These are phyloP conservation scores for Ustilago loliicola DNA, from an alignment of 1,284 basidiomycete genomes.

Conservation along the genomic window DNA sequence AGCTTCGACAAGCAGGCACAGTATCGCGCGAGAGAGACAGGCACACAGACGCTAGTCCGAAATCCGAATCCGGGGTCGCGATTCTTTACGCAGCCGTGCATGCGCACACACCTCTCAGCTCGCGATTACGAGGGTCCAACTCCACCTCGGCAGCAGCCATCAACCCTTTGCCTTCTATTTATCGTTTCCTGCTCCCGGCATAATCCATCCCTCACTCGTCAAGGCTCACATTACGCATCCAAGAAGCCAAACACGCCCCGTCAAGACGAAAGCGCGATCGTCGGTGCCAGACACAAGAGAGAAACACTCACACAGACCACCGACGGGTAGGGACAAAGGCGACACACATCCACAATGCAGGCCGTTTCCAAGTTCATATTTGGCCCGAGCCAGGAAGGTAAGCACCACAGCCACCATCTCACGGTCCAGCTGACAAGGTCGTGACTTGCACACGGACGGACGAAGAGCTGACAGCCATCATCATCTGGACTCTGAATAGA, in stretches of 20 bases:
- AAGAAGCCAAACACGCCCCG: background rate
- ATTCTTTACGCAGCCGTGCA: conserved; percentile 26
- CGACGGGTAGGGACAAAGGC: background rate
- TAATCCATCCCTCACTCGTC: background rate
- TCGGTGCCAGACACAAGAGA: background rate
- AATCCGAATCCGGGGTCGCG: conserved; percentile 26
- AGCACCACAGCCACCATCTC: conserved; percentile 3
- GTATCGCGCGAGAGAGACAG: conserved; percentile 17
- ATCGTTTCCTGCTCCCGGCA: background rate
- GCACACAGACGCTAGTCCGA: conserved; percentile 13
- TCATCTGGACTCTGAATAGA: conserved; percentile 17
- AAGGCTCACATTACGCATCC: background rate
- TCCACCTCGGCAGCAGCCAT: conserved; percentile 21
- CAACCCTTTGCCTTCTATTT: conserved; percentile 14
- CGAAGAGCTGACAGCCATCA: background rate
- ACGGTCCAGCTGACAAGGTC: background rate
- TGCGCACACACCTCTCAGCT: conserved; percentile 9
- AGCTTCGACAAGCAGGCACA: background rate
- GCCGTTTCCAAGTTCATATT: conserved; percentile 90
- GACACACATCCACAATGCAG: conserved; percentile 76
- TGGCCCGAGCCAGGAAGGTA: conserved; percentile 91
- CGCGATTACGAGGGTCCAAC: conserved; percentile 32
- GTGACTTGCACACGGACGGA: background rate
- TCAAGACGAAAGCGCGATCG: background rate
- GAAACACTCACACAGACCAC: background rate